These are phyloP conservation scores for Globisporangium nagaii DNA, from an alignment of 352 stramenopile species.

Conservation along the genomic window DNA sequence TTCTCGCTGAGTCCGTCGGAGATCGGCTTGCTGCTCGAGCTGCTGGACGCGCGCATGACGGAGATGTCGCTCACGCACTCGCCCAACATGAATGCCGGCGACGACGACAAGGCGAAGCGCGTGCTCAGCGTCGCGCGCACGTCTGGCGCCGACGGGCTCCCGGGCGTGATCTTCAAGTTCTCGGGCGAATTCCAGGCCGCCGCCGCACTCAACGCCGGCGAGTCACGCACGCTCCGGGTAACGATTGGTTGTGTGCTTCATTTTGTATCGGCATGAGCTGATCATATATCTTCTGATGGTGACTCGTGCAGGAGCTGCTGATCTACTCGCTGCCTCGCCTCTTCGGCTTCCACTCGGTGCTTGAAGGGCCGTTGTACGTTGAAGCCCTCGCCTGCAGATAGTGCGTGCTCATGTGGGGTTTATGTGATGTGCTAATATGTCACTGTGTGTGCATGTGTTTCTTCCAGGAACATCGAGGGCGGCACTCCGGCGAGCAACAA, in stretches of 20 bases:
- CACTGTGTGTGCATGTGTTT: not conserved
- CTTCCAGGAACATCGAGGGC: slow-evolving; percentile 43
- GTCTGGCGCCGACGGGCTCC: slow-evolving; percentile 37
- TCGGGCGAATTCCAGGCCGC: slow-evolving; percentile 42
- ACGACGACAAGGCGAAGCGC: slow-evolving; percentile 45
- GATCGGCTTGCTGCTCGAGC: slow-evolving; percentile 68
- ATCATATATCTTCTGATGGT: slow-evolving; percentile 4
- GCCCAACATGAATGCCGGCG: slow-evolving; percentile 68
- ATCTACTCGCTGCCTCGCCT: slow-evolving; percentile 72
- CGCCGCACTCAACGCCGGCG: slow-evolving; percentile 60
- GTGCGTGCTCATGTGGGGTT: no score
- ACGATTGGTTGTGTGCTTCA: not conserved
- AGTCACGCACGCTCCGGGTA: slow-evolving; percentile 51
- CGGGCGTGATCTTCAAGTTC: slow-evolving; percentile 51
- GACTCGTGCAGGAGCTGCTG: slow-evolving; percentile 49
- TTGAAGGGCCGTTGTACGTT: slow-evolving; percentile 70
- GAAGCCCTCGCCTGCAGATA: not conserved
- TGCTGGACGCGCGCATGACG: slow-evolving; percentile 58
- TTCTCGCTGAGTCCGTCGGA: slow-evolving; percentile 78
- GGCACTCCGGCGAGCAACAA: slow-evolving; percentile 16
- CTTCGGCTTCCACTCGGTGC: slow-evolving; percentile 69
- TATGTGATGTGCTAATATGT: no score
- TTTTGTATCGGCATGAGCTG: no score
- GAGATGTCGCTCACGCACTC: slow-evolving; percentile 72
- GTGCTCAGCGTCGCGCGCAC: slow-evolving; percentile 45